Base-by-base conservation (phyloP, 1,284 basidiomycete species). In the Porogramme epimiltina region DNA sequence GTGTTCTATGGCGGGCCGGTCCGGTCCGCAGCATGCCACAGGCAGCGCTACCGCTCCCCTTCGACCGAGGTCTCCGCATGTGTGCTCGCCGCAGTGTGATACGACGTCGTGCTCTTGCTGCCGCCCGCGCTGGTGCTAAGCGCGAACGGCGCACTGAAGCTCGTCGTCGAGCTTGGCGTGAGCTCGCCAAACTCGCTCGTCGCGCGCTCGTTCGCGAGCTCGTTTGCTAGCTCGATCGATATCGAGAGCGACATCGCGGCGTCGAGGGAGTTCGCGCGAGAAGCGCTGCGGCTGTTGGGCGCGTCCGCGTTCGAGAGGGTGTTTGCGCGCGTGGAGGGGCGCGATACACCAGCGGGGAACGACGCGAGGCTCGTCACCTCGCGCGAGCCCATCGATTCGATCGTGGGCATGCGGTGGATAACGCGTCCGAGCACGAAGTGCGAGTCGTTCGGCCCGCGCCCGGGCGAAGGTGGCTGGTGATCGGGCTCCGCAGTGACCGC, bases 321-420 rank as follows among this genome's bases (percentile, higher is more conserved):
- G 45, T 63, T 68, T 44, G 67, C 60, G 23, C 68, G 66, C 41
- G 68, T 68, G 43, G 69, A 65, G 16, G 63, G 64, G 2, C 66
- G 60, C 28, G 66, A 70, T 58, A 60, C 33, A 31, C 41, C 45
- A 61, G 59, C 49, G 58, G 54, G 36, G 28, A 31, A 13, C 28
- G 28, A 31, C 42, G 63, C 63, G 39, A 65, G 56, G 49, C 66
- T 67, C 62, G 62, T 62, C 26, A 65, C 64, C 82, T 73, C 87
- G 45, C 77, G 75, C 22, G 84, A 86, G 38, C 85, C 85, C 66
- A 89, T 73, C 37, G 80, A 83, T 63, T 89, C 85, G 58, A 89
- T 89, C n/a, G 87, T 89, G 28, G 86, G 82, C 86, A 89, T 88
- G 26, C 87, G 82, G 47, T 78, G 75, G 45, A 89, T 76, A 56